Conservation (phyloP, 1,284 basidiomycete species). For the Polyporus tsugae region DNA sequence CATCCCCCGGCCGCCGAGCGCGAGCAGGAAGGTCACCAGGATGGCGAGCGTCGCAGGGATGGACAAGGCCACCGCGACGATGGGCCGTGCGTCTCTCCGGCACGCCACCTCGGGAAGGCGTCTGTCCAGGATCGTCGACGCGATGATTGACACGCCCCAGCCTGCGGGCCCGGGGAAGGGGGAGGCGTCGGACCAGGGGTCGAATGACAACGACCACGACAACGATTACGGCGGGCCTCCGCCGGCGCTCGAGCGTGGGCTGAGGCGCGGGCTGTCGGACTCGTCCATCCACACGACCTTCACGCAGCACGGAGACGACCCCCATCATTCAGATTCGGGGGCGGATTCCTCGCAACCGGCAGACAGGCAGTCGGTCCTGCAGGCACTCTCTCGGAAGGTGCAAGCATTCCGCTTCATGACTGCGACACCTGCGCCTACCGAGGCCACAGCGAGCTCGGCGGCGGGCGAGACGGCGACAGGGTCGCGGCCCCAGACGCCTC, state of each 20-base stretch:
- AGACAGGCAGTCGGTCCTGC: slow-evolving; percentile 57
- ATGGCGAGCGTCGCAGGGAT: slow-evolving; percentile 26
- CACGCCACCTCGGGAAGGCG: slow-evolving; percentile 28
- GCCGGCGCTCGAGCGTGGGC: slow-evolving; percentile 65
- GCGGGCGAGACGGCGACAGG: slow-evolving; percentile 14
- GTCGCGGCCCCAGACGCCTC: slow-evolving; percentile 30
- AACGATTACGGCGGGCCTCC: slow-evolving; percentile 19
- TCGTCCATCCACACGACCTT: slow-evolving; percentile 91
- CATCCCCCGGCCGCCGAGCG: slow-evolving; percentile 50
- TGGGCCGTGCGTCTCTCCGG: slow-evolving; percentile 38
- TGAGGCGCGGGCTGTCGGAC: slow-evolving; percentile 87
- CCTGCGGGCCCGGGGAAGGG: not conserved
- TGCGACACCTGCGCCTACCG: slow-evolving; percentile 16
- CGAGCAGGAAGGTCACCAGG: slow-evolving; percentile 30
- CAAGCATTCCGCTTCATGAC: slow-evolving; percentile 47
- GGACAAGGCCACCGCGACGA: slow-evolving; percentile 31
- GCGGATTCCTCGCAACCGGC: slow-evolving; percentile 34
- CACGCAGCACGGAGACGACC: slow-evolving; percentile 54
- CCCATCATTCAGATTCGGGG: slow-evolving; percentile 18
- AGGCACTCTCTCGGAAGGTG: slow-evolving; percentile 60
- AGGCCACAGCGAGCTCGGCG: slow-evolving; percentile 9
- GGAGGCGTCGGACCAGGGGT: slow-evolving; percentile 65
- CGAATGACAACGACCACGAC: slow-evolving; percentile 56
- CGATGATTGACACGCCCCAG: slow-evolving; percentile 38
- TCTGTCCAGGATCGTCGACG: slow-evolving; percentile 41